Evolutionary conservation across 2,329 filamentous ascomycete species (phyloP).

Genomic region (Fusarium chlamydosporum): DNA sequence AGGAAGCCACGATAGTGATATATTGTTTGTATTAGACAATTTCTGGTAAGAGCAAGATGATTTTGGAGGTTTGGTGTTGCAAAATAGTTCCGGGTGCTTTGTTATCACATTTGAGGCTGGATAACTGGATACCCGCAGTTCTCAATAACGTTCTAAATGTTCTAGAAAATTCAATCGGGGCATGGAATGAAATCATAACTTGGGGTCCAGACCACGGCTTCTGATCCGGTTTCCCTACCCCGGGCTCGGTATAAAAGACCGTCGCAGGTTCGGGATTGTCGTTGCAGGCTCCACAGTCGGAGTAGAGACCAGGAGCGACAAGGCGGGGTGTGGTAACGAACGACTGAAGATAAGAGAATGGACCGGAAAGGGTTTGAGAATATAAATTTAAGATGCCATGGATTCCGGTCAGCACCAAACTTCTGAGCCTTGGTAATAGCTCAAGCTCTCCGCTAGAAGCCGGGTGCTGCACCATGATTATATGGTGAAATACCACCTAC

Average conservation of each 20-base stretch:
- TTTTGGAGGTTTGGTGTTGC: slow-evolving; percentile 9
- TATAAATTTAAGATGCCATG: slow-evolving; percentile 26
- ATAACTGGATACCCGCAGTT: slow-evolving; percentile 6
- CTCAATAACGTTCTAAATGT: slow-evolving; percentile 11
- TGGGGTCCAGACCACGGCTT: slow-evolving; percentile 30
- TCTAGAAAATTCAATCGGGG: slow-evolving; percentile 25
- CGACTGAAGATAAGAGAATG: slow-evolving; percentile 46
- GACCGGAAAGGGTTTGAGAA: slow-evolving; percentile 31
- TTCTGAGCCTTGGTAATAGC: slow-evolving; percentile 23
- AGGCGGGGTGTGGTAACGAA: slow-evolving; percentile 31
- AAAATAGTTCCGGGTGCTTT: slow-evolving; percentile 9
- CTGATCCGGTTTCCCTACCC: slow-evolving; percentile 37
- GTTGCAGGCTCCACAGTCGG: slow-evolving; percentile 42
- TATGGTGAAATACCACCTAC: slow-evolving; percentile 34
- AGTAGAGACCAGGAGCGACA: slow-evolving; percentile 27
- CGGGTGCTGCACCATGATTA: slow-evolving; percentile 28
- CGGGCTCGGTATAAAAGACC: slow-evolving; percentile 41
- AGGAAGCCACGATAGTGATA: slow-evolving; percentile 26
- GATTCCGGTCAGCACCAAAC: slow-evolving; percentile 5
- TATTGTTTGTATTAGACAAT: slow-evolving; percentile 7
- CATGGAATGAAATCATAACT: slow-evolving; percentile 37
- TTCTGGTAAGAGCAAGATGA: neutral
- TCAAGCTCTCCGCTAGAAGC: slow-evolving; percentile 22
- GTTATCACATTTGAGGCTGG: slow-evolving; percentile 23
- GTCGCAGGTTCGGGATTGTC: slow-evolving; percentile 41